phyloP scores from a whole-genome alignment of 345 rosid species.

The Kernera saxatilis region DNA sequence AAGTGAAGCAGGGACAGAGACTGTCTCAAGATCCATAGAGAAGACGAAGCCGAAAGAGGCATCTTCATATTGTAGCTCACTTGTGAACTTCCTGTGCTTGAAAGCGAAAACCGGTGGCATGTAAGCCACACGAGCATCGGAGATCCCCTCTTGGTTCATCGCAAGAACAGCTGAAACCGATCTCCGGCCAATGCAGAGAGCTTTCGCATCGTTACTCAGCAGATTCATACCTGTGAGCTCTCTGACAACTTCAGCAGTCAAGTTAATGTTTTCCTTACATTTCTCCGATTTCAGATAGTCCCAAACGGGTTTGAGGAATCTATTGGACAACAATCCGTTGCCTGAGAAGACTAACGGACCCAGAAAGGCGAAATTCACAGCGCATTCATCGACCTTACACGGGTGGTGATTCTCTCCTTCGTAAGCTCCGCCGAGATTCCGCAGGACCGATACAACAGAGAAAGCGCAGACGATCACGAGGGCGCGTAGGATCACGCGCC shows the following conservation, averaged over 20 bases:
- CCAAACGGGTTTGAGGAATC: slow-evolving; percentile 45
- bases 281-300: slow-evolving; percentile 36
- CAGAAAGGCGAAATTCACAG: slow-evolving; percentile 27
- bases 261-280: slow-evolving; percentile 43
- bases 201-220: slow-evolving; percentile 39
- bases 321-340: slow-evolving; percentile 21
- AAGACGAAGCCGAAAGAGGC: slow-evolving; percentile 62
- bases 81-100: slow-evolving; percentile 47
- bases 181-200: slow-evolving; percentile 77
- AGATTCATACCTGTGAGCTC: slow-evolving; percentile 53
- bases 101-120: slow-evolving; percentile 55
- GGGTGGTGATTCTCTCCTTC: slow-evolving; percentile 32
- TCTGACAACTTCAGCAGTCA: slow-evolving; percentile 43
- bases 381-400: slow-evolving; percentile 36
- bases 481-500: slow-evolving; percentile 61
- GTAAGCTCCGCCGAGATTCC: slow-evolving; percentile 36
- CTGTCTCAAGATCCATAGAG: slow-evolving; percentile 53
- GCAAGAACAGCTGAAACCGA: slow-evolving; percentile 51
- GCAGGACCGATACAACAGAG: slow-evolving; percentile 54
- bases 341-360: slow-evolving; percentile 31
- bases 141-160: slow-evolving; percentile 52
- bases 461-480: slow-evolving; percentile 46
- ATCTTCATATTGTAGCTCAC: slow-evolving; percentile 55
- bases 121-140: slow-evolving; percentile 44
- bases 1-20: slow-evolving; percentile 66